These are phyloP conservation scores for Tetramitus jugosus DNA, from an alignment of 208 protist genomes.

Conservation along the genomic window DNA sequence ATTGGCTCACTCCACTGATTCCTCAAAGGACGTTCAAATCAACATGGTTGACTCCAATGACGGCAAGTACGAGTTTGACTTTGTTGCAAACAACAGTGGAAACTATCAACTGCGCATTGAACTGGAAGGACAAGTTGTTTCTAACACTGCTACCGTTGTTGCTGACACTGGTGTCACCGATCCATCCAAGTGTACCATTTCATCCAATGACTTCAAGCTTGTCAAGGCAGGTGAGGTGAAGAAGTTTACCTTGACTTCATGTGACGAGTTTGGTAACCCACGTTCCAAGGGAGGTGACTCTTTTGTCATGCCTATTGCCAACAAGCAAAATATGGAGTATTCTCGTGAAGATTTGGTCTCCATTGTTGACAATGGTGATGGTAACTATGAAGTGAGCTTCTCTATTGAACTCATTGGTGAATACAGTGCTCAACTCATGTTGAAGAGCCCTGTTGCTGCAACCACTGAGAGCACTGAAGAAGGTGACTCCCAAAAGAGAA, in stretches of 20 bases:
- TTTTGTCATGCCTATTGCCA: background rate
- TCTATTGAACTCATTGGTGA: background rate
- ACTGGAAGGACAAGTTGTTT: background rate
- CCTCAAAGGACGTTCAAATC: background rate
- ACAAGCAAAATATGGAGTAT: background rate
- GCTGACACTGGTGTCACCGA: background rate
- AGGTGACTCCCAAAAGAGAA: background rate
- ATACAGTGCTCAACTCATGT: background rate
- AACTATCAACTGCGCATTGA: background rate
- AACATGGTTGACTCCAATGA: background rate
- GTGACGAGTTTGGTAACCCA: slow-evolving; percentile 12
- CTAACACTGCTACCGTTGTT: background rate
- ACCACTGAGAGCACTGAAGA: background rate
- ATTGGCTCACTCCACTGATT: background rate
- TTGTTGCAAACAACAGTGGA: background rate
- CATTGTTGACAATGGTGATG: background rate
- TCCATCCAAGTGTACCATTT: background rate
- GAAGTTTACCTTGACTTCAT: background rate
- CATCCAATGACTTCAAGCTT: too few species aligned
- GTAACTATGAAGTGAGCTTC: background rate
- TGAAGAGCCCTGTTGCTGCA: background rate
- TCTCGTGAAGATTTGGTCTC: background rate
- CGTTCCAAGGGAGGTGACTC: background rate
- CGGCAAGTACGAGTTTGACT: slow-evolving; percentile 1
- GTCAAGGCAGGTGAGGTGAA: background rate